Conservation (phyloP, 106 monocot genomes). For the Phalaenopsis aphrodite region DNA sequence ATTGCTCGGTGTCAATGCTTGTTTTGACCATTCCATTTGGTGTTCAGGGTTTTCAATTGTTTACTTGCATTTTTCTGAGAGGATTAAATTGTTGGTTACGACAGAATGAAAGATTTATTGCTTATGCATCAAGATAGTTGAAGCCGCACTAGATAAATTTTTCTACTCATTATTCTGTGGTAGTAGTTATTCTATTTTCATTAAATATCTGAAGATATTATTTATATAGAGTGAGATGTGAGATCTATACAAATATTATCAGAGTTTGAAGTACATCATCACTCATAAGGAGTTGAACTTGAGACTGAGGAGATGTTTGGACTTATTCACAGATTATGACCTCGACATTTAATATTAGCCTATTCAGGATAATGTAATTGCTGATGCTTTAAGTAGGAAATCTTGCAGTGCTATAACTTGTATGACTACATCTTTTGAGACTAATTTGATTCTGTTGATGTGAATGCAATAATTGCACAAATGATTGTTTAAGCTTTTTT, state of each 20-base stretch:
- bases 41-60: too few species aligned
- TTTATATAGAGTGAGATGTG: not conserved
- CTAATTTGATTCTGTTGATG: not conserved
- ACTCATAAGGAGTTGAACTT: not conserved
- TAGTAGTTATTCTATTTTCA: not conserved
- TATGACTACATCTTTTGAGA: not conserved
- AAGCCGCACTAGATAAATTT: not conserved
- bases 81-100: not conserved
- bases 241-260: not conserved
- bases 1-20: too few species aligned
- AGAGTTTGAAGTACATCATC: not conserved
- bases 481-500: not conserved
- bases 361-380: not conserved
- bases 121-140: not conserved
- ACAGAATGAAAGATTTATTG: not conserved
- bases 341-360: not conserved
- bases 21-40: too few species aligned
- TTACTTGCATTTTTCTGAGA: too few species aligned
- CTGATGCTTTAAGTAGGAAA: not conserved
- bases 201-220: not conserved
- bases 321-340: not conserved
- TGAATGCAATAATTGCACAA: not conserved
- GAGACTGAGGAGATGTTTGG: not conserved
- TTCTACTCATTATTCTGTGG: not conserved
- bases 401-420: not conserved